A percentile compares a stretch with the other conserved stretches of the same genome.
Evolutionary conservation across 441 rosid genomes (phyloP).

Genomic region (Hypseocharis bilobata): DNA sequence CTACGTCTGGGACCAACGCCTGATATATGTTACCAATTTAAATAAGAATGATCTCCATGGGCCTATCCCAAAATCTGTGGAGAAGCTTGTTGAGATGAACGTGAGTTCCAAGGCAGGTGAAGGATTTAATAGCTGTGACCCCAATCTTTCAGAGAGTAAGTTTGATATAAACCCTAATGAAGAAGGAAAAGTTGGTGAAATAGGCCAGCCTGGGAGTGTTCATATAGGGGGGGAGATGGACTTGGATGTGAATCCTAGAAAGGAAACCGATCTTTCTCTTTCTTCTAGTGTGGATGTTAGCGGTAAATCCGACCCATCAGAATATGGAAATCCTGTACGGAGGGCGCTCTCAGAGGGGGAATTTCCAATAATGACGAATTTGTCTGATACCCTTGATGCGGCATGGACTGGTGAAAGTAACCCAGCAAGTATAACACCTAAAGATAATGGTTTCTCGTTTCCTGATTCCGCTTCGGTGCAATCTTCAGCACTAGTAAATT

Average conservation of each 20-base stretch:
- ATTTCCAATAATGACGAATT: conserved; percentile 40
- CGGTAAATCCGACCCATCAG: conserved; percentile 34
- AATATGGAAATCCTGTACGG: conserved; percentile 34
- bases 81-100: conserved; percentile 38
- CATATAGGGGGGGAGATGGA: conserved; percentile 27
- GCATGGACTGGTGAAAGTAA: conserved; percentile 73
- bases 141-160: conserved; percentile 34
- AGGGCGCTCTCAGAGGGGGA: conserved; percentile 70
- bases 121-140: conserved; percentile 32
- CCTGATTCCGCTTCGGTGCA: conserved; percentile 24
- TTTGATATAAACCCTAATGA: conserved; percentile 27
- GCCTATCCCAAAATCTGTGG: conserved; percentile 35
- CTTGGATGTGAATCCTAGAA: conserved; percentile 31
- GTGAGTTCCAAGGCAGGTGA: conserved; percentile 24
- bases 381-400: conserved; percentile 84
- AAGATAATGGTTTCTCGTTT: conserved; percentile 31
- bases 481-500: conserved; percentile 24
- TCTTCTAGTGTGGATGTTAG: conserved; percentile 34
- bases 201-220: conserved; percentile 26
- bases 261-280: conserved; percentile 30
- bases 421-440: conserved; percentile 27
- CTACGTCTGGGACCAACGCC: conserved; percentile 81
- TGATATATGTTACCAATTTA: conserved; percentile 49
- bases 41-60: conserved; percentile 30
- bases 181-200: conserved; percentile 28